Evolutionary conservation across 352 stramenopile genomes (phyloP).

Genomic region (Pythium folliculosum): DNA sequence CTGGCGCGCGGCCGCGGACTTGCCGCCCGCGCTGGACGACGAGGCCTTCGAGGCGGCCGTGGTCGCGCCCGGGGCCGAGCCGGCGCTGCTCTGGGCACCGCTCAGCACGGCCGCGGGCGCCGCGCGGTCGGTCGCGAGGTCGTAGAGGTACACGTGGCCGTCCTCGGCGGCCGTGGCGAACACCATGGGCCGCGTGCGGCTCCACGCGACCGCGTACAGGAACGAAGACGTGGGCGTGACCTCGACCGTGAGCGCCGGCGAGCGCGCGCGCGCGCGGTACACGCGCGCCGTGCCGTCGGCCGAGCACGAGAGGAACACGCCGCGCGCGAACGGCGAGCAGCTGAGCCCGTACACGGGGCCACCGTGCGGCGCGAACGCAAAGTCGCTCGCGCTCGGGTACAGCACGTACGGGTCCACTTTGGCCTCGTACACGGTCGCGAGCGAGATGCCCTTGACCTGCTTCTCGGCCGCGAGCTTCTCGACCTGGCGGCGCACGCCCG

Average conservation of each 20-base stretch:
- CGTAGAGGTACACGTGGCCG: slow-evolving; percentile 74
- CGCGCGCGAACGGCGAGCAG: slow-evolving; percentile 86
- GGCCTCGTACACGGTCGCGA: slow-evolving; percentile 74
- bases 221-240: slow-evolving; percentile 68
- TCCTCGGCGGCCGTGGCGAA: slow-evolving; percentile 75
- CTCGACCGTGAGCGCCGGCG: slow-evolving; percentile 65
- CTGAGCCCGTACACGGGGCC: slow-evolving; percentile 78
- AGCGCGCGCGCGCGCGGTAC: slow-evolving; percentile 66
- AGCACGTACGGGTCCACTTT: slow-evolving; percentile 59
- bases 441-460: slow-evolving; percentile 64
- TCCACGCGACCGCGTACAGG: slow-evolving; percentile 78
- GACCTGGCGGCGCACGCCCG: slow-evolving; percentile 63
- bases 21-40: not conserved
- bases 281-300: slow-evolving; percentile 80
- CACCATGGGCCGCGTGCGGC: slow-evolving; percentile 69
- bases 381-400: slow-evolving; percentile 74
- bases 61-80: not conserved
- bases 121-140: slow-evolving; percentile 61
- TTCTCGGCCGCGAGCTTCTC: slow-evolving; percentile 65
- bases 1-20: not conserved
- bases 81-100: slow-evolving; percentile 11
- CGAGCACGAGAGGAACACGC: slow-evolving; percentile 75
- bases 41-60: not conserved
- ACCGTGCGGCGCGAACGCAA: slow-evolving; percentile 69
- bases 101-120: slow-evolving; percentile 46